These are phyloP conservation scores for Boletus semigastroideus DNA, from an alignment of 1,284 basidiomycete species.

Conservation along the genomic window DNA sequence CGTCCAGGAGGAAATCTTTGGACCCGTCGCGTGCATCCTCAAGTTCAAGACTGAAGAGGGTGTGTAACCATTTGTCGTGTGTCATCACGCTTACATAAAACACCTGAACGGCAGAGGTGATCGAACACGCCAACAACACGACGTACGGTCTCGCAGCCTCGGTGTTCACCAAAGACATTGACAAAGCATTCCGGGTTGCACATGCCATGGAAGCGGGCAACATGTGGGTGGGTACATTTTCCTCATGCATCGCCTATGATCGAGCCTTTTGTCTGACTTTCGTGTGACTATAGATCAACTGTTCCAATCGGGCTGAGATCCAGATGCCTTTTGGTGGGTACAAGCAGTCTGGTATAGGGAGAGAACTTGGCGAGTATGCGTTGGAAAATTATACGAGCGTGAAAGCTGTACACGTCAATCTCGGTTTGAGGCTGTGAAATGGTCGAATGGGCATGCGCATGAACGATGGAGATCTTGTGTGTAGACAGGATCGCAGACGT, in stretches of 20 bases:
- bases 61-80: not conserved
- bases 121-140: constrained; percentile 72
- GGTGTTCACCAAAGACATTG: constrained; percentile 75
- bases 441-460: not conserved
- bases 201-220: constrained; percentile 77
- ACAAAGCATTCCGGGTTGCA: constrained; percentile 64
- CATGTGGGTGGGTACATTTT: constrained; percentile 48
- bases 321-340: constrained; percentile 77
- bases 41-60: constrained; percentile 23
- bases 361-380: constrained; percentile 76
- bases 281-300: constrained; percentile 54
- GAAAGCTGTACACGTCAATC: constrained; percentile 69
- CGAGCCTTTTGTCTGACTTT: too few species aligned
- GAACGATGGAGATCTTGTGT: not conserved
- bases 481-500: too few species aligned
- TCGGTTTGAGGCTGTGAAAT: constrained; percentile 29
- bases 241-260: not conserved
- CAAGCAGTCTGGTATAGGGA: constrained; percentile 78
- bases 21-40: constrained; percentile 36
- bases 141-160: constrained; percentile 73
- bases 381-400: constrained; percentile 64
- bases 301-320: constrained; percentile 57
- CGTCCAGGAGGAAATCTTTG: constrained; percentile 74
- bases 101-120: constrained; percentile 40
- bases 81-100: not conserved